phyloP scores from a whole-genome alignment of 2,329 filamentous ascomycete genomes.

The Septoria petroselini region DNA sequence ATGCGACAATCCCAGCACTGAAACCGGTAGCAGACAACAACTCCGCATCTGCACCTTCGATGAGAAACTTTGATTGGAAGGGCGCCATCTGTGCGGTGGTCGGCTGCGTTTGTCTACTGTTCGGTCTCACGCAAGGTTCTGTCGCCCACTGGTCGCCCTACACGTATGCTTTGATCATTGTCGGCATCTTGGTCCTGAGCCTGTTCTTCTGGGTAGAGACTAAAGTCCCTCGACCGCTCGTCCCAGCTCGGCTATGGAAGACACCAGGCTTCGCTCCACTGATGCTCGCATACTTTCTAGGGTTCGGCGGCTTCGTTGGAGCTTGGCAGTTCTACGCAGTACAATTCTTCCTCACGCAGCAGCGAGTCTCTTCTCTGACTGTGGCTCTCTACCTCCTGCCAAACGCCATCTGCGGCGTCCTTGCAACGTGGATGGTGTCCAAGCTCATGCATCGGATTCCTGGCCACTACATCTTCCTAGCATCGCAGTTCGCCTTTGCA shows the following conservation, averaged over 20 bases:
- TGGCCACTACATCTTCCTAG: slow-evolving; percentile 48
- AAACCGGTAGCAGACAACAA: slow-evolving; percentile 34
- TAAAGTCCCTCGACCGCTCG: slow-evolving; percentile 35
- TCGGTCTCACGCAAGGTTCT: slow-evolving; percentile 39
- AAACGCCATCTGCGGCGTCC: slow-evolving; percentile 46
- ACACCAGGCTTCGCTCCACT: slow-evolving; percentile 46
- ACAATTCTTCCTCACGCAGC: slow-evolving; percentile 41
- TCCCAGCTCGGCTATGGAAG: slow-evolving; percentile 42
- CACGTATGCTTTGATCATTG: slow-evolving; percentile 39
- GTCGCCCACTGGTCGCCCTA: slow-evolving; percentile 40
- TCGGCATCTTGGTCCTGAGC: slow-evolving; percentile 34
- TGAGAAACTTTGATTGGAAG: slow-evolving; percentile 35
- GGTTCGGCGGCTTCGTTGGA: slow-evolving; percentile 37
- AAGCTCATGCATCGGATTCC: slow-evolving; percentile 47
- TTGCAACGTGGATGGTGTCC: slow-evolving; percentile 48
- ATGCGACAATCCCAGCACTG: slow-evolving; percentile 42
- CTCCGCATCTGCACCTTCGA: slow-evolving; percentile 24
- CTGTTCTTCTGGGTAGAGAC: slow-evolving; percentile 38
- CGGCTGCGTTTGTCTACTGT: slow-evolving; percentile 38
- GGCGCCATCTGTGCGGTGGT: slow-evolving; percentile 33
- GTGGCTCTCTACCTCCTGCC: slow-evolving; percentile 47
- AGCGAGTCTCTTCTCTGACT: slow-evolving; percentile 42
- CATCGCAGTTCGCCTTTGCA: slow-evolving; percentile 43
- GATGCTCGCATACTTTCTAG: slow-evolving; percentile 46
- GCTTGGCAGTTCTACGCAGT: slow-evolving; percentile 41